Evolutionary conservation across 176 grass and related monocot species (phyloP).

Genomic region (Puya raimondii): DNA sequence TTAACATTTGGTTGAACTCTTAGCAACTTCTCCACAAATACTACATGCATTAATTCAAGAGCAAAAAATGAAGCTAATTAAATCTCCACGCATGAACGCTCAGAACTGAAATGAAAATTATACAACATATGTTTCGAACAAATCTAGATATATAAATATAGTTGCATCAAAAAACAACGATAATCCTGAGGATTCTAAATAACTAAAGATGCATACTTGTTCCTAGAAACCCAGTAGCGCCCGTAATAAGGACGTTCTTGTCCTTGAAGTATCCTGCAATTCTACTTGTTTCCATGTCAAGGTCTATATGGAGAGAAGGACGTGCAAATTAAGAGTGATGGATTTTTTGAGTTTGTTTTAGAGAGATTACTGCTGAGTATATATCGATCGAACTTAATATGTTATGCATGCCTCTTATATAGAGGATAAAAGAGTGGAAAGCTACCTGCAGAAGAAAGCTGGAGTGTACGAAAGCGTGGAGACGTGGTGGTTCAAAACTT

Average conservation of each 20-base stretch:
- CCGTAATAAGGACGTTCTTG: constrained; percentile 75
- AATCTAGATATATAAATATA: no score
- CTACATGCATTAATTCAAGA: constrained; percentile 20
- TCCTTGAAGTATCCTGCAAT: constrained; percentile 60
- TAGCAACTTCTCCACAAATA: constrained; percentile 88
- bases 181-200: neutral
- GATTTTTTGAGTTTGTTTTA: neutral
- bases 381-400: neutral
- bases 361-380: neutral
- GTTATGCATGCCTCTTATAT: neutral
- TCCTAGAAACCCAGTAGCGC: constrained; percentile 77
- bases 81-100: neutral
- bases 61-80: neutral
- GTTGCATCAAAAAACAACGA: no score
- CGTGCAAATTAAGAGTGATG: neutral
- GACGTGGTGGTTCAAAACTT: neutral
- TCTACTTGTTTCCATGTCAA: constrained; percentile 35
- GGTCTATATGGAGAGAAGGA: neutral
- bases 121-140: neutral
- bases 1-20: constrained; percentile 73
- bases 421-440: neutral
- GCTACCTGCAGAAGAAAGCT: neutral
- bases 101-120: neutral
- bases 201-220: constrained; percentile 43
- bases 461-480: neutral